phyloP scores from a whole-genome alignment of 2,329 filamentous ascomycete genomes.

The Pseudogymnoascus sp. region DNA sequence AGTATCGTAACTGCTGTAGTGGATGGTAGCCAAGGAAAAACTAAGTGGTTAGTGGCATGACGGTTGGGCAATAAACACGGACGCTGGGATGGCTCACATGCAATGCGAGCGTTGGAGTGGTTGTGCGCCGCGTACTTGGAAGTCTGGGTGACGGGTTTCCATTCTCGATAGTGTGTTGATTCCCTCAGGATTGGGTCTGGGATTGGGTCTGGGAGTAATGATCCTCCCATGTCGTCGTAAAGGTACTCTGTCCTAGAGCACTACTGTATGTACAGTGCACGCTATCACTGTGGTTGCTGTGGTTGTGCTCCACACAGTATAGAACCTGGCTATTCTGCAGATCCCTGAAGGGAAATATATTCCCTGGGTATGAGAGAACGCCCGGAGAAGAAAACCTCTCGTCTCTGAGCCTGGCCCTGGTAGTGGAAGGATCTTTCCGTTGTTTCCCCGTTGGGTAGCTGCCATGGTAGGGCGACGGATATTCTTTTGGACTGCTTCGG shows the following conservation, averaged over 20 bases:
- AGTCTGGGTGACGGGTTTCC: neutral
- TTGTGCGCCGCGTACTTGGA: neutral
- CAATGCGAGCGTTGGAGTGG: neutral
- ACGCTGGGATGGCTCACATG: neutral
- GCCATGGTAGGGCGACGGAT: neutral
- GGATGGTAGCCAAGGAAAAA: constrained; percentile 2
- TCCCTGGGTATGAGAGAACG: neutral
- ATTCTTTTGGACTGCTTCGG: neutral
- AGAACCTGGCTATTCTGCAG: neutral
- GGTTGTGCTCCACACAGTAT: neutral
- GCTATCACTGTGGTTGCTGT: neutral
- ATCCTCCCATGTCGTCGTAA: neutral
- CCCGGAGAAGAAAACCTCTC: neutral
- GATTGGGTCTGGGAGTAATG: too few species aligned
- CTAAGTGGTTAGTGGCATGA: neutral
- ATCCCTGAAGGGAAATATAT: constrained; percentile 1
- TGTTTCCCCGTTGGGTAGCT: neutral
- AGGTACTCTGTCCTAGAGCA: neutral
- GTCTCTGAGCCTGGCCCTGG: neutral
- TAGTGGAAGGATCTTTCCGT: constrained; percentile 1
- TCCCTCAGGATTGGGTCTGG: neutral
- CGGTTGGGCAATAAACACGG: constrained; percentile 1
- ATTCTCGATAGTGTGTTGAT: neutral
- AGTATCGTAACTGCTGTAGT: constrained; percentile 1
- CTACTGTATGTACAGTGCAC: neutral